Evolutionary conservation across 2,329 filamentous ascomycete genomes (phyloP), one percentile per base, ranked within the genome.

Genomic region (Lomentospora prolificans): DNA sequence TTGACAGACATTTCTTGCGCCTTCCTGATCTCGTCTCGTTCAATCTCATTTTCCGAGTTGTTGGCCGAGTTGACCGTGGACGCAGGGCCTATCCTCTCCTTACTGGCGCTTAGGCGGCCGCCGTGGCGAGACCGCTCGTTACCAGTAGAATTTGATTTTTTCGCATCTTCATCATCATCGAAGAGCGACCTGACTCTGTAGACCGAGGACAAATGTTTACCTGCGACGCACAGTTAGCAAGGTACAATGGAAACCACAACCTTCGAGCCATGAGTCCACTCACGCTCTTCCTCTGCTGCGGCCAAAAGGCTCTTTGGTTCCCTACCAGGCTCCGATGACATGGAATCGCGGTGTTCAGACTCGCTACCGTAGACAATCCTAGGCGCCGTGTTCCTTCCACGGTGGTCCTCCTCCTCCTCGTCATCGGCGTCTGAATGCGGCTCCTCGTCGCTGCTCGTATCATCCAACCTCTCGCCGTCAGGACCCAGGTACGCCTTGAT

Each of bases 31-130:
- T 96, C 91, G 27, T 83, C 85, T 51, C 91, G 76, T 57, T 95
- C 89, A 24, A 86, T 86, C 67, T 96, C 90, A 30, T 90, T 86
- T 58, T 97, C 94, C 2, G 90, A 95, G 60, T 90, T 87, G 57
- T 90, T 78, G 0, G 72, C 86, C 69, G 78, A 74, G 72, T 55
- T 55, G 53, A 64, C 75, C 68, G 72, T 71, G 3, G 75, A 75
- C 4, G 81, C 82, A n/a, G 72, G 64, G 2, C 79, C 79, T 12
- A 80, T 77, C 57, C 84, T 74, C 64, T 96, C 91, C 66, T 91
- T 96, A 66, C 85, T 94, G 9, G 89, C 95, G 55, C 83, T 82
- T 1, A 91, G 91, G 66, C 95, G 91, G 9, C 94, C 81, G 2
- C 78, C 77, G 1, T 76, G 41, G 10, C 41, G 41, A 8, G 41